These are phyloP conservation scores for Ceratocystis harringtonii DNA, from an alignment of 2,329 filamentous ascomycete species.

Conservation along the genomic window DNA sequence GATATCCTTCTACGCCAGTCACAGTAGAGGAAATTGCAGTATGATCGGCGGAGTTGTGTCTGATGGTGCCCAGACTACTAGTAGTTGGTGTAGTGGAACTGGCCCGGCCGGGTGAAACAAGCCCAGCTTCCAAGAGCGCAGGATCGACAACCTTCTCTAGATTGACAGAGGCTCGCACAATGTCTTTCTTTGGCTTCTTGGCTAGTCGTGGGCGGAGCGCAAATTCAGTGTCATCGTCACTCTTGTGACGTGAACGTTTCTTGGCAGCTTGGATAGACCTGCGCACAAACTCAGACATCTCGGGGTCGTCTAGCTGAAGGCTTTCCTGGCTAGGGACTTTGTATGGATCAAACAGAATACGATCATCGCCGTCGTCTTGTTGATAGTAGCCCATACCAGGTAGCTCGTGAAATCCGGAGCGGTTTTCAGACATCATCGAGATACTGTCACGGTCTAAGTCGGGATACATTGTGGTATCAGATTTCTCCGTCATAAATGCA, in stretches of 20 bases:
- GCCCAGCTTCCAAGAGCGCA: background rate
- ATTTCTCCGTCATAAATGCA: background rate
- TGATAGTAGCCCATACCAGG: constrained; percentile 45
- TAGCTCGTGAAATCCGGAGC: constrained; percentile 30
- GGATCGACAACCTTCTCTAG: background rate
- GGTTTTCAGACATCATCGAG: constrained; percentile 18
- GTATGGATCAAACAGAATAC: constrained; percentile 45
- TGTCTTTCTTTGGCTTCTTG: constrained; percentile 1
- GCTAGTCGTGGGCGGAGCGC: constrained; percentile 21
- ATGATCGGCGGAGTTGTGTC: background rate
- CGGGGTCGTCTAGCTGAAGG: constrained; percentile 30
- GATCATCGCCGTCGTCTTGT: constrained; percentile 41
- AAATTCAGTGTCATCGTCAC: constrained; percentile 41
- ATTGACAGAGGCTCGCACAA: background rate
- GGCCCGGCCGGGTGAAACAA: background rate
- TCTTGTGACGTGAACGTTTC: constrained; percentile 35
- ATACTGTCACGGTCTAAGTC: constrained; percentile 33
- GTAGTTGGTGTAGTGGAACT: no score
- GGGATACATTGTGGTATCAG: constrained; percentile 27
- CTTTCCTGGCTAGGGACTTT: constrained; percentile 35
- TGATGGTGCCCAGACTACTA: background rate
- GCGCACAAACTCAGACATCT: constrained; percentile 40
- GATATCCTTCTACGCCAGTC: background rate
- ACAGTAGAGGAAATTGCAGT: background rate
- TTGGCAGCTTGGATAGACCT: constrained; percentile 40